Conservation (phyloP, 1,139 yeast species). For the Protomyces gravidus region DNA sequence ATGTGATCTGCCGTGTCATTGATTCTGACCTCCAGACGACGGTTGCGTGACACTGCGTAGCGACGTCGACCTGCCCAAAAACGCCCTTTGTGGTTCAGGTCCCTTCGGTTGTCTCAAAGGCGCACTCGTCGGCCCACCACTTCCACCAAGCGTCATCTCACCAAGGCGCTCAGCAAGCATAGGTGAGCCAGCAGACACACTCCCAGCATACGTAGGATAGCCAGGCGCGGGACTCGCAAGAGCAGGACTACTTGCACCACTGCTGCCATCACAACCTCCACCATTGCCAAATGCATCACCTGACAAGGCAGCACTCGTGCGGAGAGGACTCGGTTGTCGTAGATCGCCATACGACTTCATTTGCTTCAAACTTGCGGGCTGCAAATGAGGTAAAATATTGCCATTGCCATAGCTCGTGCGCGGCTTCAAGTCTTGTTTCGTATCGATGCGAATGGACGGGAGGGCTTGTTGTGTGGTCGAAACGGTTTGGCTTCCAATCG, state of each 20-base stretch:
- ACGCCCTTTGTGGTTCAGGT: constrained; percentile 19
- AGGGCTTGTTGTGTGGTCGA: background rate
- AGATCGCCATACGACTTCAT: constrained; percentile 17
- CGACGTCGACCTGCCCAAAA: constrained; percentile 3
- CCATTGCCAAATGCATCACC: background rate
- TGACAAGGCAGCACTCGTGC: constrained; percentile 9
- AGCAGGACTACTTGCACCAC: background rate
- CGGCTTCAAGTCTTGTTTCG: constrained; percentile 4
- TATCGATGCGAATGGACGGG: constrained; percentile 19
- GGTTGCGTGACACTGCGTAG: background rate
- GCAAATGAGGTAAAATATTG: constrained; percentile 4
- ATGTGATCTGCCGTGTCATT: too few species aligned
- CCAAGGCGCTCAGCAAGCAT: constrained; percentile 1
- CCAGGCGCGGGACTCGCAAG: background rate
- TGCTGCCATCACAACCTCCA: background rate
- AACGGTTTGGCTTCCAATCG: background rate
- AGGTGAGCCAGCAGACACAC: background rate
- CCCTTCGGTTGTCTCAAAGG: constrained; percentile 27
- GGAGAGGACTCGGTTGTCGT: constrained; percentile 15
- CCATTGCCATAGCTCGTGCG: constrained; percentile 3
- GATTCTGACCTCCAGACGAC: too few species aligned
- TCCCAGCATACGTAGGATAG: background rate
- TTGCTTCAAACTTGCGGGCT: constrained; percentile 18
- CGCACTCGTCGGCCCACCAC: background rate
- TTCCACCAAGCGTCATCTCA: constrained; percentile 3